A percentile compares a stretch with the other conserved stretches of the same genome.
These are phyloP conservation scores for Cyberlindnera maclurae DNA, from an alignment of 805 yeast species.

Conservation along the genomic window DNA sequence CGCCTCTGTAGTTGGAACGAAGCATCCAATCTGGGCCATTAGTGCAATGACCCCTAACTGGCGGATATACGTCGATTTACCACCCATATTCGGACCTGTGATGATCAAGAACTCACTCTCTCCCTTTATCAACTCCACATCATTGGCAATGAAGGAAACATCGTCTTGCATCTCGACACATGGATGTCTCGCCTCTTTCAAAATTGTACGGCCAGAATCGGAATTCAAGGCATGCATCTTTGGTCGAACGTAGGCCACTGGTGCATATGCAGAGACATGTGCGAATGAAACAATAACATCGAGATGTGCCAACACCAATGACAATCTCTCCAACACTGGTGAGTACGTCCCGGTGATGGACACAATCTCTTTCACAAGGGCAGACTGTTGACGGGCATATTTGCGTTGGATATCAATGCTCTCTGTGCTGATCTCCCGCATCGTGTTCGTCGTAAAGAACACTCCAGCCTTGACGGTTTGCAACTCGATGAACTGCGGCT, in stretches of 20 bases:
- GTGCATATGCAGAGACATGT: slow-evolving; percentile 74
- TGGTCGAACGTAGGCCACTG: slow-evolving; percentile 75
- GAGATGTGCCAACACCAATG: slow-evolving; percentile 57
- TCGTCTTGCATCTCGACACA: slow-evolving; percentile 91
- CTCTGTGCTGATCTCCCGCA: slow-evolving; percentile 53
- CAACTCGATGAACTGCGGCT: slow-evolving; percentile 58
- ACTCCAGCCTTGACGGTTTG: slow-evolving; percentile 96
- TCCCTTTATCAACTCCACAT: slow-evolving; percentile 56
- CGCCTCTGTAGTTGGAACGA: slow-evolving; percentile 74
- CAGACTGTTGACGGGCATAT: slow-evolving; percentile 69
- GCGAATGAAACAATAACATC: slow-evolving; percentile 88
- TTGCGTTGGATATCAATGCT: slow-evolving; percentile 53
- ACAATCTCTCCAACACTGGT: slow-evolving; percentile 65
- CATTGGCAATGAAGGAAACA: slow-evolving; percentile 84
- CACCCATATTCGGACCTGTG: slow-evolving; percentile 98
- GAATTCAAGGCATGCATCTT: slow-evolving; percentile 47
- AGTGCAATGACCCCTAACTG: slow-evolving; percentile 83
- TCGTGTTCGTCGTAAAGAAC: slow-evolving; percentile 68
- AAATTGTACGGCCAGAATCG: slow-evolving; percentile 38
- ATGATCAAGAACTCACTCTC: slow-evolving; percentile 69
- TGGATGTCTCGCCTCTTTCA: slow-evolving; percentile 87
- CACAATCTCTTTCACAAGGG: slow-evolving; percentile 77
- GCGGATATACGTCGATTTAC: slow-evolving; percentile 88
- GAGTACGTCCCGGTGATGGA: slow-evolving; percentile 74
- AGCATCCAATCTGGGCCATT: slow-evolving; percentile 86